Percentiles rank a stretch among this genome's conserved stretches.
phyloP scores from a whole-genome alignment of 2,329 filamentous ascomycete genomes.

The Monilinia fructigena region DNA sequence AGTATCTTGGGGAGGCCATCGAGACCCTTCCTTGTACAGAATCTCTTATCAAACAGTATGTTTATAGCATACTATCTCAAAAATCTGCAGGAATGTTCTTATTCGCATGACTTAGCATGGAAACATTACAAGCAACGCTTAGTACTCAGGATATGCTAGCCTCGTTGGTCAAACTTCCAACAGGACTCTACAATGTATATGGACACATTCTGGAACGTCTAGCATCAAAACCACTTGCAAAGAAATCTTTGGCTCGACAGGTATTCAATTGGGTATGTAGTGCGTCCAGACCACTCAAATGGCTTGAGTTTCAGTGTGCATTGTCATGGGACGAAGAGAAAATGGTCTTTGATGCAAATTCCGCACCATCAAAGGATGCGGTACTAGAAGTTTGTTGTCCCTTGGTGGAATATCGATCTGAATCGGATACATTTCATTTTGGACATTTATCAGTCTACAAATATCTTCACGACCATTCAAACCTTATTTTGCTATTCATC shows the following conservation, averaged over 20 bases:
- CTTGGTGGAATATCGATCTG: constrained; percentile 17
- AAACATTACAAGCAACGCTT: constrained; percentile 18
- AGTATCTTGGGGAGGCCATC: constrained; percentile 20
- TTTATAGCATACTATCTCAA: constrained; percentile 15
- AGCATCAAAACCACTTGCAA: constrained; percentile 2
- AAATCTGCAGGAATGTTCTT: constrained; percentile 22
- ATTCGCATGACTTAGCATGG: constrained; percentile 18
- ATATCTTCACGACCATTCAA: constrained; percentile 20
- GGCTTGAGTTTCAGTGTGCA: constrained; percentile 18
- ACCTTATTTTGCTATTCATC: constrained; percentile 10
- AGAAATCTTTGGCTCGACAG: constrained; percentile 10
- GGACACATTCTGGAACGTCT: constrained; percentile 16
- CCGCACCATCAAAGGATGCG: constrained; percentile 14
- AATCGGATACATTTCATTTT: constrained; percentile 19
- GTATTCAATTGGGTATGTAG: constrained; percentile 21
- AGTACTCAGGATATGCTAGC: constrained; percentile 22
- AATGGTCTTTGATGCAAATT: constrained; percentile 15
- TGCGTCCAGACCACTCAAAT: constrained; percentile 17
- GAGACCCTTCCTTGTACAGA: constrained; percentile 18
- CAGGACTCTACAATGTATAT: constrained; percentile 20
- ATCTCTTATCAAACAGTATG: constrained; percentile 22
- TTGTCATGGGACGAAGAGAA: constrained; percentile 21
- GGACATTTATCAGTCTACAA: constrained; percentile 20
- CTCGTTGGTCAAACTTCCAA: constrained; percentile 17
- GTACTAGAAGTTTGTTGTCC: constrained; percentile 20